These are phyloP conservation scores for Aspergillus thermomutatus DNA, from an alignment of 2,329 filamentous ascomycete species.

Conservation along the genomic window DNA sequence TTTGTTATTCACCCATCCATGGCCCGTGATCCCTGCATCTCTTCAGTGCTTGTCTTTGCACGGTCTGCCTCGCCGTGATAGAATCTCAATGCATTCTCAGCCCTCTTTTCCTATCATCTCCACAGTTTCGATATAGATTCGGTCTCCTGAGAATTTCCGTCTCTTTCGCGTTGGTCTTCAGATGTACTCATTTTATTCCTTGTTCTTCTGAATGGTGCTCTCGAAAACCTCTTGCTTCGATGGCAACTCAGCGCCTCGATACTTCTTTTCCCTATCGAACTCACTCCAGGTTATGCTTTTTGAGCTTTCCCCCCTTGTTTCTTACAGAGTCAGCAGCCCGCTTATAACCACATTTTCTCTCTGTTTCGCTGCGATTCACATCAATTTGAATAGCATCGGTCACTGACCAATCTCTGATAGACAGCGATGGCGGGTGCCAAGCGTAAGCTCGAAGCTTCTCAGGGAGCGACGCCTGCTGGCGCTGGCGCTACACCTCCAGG, in stretches of 20 bases:
- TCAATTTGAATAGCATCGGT: neutral
- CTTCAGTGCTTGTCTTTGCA: neutral
- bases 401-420: constrained; percentile 14
- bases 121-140: neutral
- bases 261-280: neutral
- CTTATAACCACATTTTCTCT: neutral
- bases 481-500: constrained; percentile 13
- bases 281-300: neutral
- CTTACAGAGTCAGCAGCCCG: neutral
- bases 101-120: neutral
- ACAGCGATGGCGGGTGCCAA: constrained; percentile 37
- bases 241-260: neutral
- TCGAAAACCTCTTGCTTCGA: neutral
- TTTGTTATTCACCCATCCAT: neutral
- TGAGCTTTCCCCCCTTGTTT: neutral
- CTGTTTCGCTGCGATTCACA: neutral
- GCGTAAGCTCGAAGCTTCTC: constrained; percentile 29
- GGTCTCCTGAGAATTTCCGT: neutral
- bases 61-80: neutral
- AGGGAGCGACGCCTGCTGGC: constrained; percentile 15
- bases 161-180: neutral
- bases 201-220: neutral
- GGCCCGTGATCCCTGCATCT: neutral
- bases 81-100: neutral
- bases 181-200: neutral